Conservation (phyloP, 2,329 filamentous ascomycete species). For the Pseudonectria buxi region DNA sequence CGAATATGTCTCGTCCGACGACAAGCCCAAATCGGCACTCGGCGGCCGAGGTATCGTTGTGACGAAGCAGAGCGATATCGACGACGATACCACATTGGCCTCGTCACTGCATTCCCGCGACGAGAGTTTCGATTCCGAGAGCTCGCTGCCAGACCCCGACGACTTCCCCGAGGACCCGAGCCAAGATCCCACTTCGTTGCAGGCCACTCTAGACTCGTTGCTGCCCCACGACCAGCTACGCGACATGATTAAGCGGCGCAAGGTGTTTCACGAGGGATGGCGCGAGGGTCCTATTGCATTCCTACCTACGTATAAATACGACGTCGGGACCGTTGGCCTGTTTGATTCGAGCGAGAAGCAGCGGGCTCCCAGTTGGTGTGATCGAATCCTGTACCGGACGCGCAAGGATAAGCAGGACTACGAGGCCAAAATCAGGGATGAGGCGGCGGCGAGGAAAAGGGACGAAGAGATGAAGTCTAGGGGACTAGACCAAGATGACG, state of each 20-base stretch:
- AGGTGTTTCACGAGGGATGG: conserved; percentile 88
- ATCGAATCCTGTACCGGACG: conserved; percentile 83
- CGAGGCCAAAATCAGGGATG: conserved; percentile 56
- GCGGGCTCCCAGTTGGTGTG: conserved; percentile 91
- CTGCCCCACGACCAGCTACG: conserved; percentile 84
- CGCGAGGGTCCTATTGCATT: conserved; percentile 82
- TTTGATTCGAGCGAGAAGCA: conserved; percentile 97
- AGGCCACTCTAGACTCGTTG: conserved; percentile 80
- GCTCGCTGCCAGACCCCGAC: conserved; percentile 52
- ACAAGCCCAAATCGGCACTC: conserved; percentile 29
- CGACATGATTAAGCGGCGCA: conserved; percentile 65
- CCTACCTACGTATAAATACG: conserved; percentile 95
- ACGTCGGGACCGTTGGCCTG: conserved; percentile 82
- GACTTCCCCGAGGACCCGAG: conserved; percentile 61
- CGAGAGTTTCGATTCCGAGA: conserved; percentile 34
- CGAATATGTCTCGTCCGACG: conserved; percentile 57
- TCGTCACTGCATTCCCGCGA: conserved; percentile 27
- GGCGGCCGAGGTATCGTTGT: conserved; percentile 47
- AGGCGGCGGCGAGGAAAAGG: conserved; percentile 59
- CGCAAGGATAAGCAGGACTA: conserved; percentile 61
- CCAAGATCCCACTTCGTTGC: conserved; percentile 76
- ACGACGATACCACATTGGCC: conserved; percentile 36
- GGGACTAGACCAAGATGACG: conserved; percentile 72
- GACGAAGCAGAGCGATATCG: conserved; percentile 36
- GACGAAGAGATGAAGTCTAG: conserved; percentile 81